Evolutionary conservation across 2,329 filamentous ascomycete genomes (phyloP), one percentile per base, ranked within the genome.

Genomic region (Pezicula radicicola): DNA sequence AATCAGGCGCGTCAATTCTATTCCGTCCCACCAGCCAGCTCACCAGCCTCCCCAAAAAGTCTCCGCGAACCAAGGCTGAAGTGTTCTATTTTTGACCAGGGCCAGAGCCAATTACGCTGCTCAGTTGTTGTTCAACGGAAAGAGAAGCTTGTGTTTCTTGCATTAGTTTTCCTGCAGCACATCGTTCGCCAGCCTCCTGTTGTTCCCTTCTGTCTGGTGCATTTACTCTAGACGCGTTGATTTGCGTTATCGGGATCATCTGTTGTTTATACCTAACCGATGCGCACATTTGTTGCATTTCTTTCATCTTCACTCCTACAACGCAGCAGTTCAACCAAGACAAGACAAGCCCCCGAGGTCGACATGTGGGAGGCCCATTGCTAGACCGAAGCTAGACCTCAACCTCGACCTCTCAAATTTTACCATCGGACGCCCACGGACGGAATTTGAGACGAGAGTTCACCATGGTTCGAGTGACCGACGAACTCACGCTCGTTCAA

Each of bases 401-500:
- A 18, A 12, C 30, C 41, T 18, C 28, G 33, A 48, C 19, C 46
- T 40, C 40, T 49, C 27, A 18, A 40, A 27, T 6, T n/a, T 10
- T 10, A 3, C 21, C 21, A 19, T 7, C 40, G n/a, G 13, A 15
- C 27, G 21, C n/a, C 5, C 12, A 13, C 30, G 30, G 30, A 33
- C 30, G 9, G 30, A 10, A 33, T 33, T 33, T 33, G 30, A 33
- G 30, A 33, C 30, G 16, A 48, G 16, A 48, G 42, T 37, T 27
- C 54, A 79, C 73, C 74, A 96, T 96, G 91, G 89, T 93, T 76
- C 84, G 87, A 74, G 81, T 93, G 70, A 87, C 83, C 63, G 84
- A 87, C 60, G 86, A 90, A 72, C 81, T 91, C 75, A 75, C 84
- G 66, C 80, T 96, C 70, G 87, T 89, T 70, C 79, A 88, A 68